Base-by-base conservation (phyloP, 345 rosid species). In the Streptanthus diversifolius region DNA sequence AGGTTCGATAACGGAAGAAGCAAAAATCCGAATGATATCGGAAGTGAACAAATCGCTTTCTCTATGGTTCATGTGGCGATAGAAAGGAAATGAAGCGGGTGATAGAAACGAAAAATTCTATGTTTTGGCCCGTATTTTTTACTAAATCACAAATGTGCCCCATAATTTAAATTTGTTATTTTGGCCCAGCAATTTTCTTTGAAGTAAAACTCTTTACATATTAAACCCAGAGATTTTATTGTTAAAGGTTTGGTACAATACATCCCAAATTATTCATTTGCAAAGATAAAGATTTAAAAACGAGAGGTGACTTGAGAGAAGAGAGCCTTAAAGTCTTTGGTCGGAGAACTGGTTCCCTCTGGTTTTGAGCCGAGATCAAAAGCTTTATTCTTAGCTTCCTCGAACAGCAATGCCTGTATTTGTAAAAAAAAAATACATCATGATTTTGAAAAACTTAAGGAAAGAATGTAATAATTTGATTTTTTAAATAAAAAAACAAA, bases 281-380 rank as follows among this genome's bases (percentile, higher is more conserved):
- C 62, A 47, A 55, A 15, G 53, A 22, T 11, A 22, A 13, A 0
- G 3, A 49, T 48, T 19, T 83, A 91, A 74, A 91, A 88, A 30
- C 85, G 80, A 35, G 88, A 21, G 1, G 80, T 85, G 62, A 80
- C 72, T 69, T 82, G 82, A 19, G 97, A 78, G 67, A 88, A 88
- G 48, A 91, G 85, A 71, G 87, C 81, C 84, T 86, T 88, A 18
- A 87, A 88, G 80, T 91, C 92, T 73, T 75, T 87, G 12, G 97
- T 85, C 0, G 95, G 90, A 47, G 84, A 53, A 37, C 95, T 85
- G 1, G 77, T 64, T 77, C 91, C 86, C 69, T 89, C 97, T 3
- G 90, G 86, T 73, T 88, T 86, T 8, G 97, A 91, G 57, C 86
- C 95, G 39, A 91, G 77, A 81, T 91, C 97, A 15, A 91, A 83